phyloP scores from a whole-genome alignment of 306 rosid species.

The Dalbergia cultrata region DNA sequence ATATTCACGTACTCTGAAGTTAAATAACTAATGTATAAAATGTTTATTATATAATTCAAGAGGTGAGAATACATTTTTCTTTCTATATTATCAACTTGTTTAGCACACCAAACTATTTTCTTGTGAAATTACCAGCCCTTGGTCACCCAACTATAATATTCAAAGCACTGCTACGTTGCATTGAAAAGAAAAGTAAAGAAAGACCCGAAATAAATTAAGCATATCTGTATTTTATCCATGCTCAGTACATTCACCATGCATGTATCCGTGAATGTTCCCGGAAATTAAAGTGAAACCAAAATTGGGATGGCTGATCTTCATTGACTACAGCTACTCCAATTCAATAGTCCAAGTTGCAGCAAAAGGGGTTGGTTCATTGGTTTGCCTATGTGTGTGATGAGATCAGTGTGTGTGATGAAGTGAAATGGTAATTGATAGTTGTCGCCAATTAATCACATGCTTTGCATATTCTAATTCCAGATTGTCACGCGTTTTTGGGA shows the following conservation, averaged over 20 bases:
- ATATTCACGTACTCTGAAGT: too few relatives aligned
- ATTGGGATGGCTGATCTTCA: neutral
- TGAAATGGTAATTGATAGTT: neutral
- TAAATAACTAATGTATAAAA: too few relatives aligned
- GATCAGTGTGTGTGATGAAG: neutral
- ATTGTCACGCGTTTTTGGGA: slow-evolving; percentile 37
- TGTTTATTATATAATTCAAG: too few relatives aligned
- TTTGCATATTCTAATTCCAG: slow-evolving; percentile 39
- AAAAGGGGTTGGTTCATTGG: neutral
- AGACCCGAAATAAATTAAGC: neutral
- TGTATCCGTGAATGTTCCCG: slow-evolving; percentile 20
- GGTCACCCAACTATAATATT: slow-evolving; percentile 1
- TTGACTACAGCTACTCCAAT: neutral
- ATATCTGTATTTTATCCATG: neutral
- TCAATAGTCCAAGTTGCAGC: neutral
- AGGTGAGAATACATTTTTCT: too few relatives aligned
- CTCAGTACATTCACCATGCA: slow-evolving; percentile 2
- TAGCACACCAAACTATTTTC: neutral
- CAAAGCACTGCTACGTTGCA: neutral
- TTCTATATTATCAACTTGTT: too few relatives aligned
- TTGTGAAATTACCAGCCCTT: neutral
- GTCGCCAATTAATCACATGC: neutral
- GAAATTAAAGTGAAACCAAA: slow-evolving; percentile 14
- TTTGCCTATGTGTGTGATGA: slow-evolving; percentile 7
- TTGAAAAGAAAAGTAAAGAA: neutral